Percentiles rank a stretch among this genome's conserved stretches.
Conservation (phyloP, 495 filamentous ascomycete species). For the Haplographium delicatum region DNA sequence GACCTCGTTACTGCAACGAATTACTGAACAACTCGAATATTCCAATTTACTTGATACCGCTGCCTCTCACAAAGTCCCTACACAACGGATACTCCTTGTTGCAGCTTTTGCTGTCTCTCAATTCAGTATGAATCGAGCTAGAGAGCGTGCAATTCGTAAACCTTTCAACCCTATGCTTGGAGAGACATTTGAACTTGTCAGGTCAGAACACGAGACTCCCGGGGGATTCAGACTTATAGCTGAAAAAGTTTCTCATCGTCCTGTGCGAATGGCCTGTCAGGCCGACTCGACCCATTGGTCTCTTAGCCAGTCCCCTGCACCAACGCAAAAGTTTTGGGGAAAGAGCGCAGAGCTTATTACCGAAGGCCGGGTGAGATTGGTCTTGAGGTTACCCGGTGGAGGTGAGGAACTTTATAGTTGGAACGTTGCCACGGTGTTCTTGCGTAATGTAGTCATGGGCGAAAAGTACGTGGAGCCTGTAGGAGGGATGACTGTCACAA, state of each 20-base stretch:
- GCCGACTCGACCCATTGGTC: constrained; percentile 82
- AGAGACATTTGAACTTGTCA: constrained; percentile 89
- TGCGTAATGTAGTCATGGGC: constrained; percentile 94
- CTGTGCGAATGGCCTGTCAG: constrained; percentile 88
- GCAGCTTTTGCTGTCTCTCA: constrained; percentile 85
- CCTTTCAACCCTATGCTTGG: constrained; percentile 98
- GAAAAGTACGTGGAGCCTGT: constrained; percentile 98
- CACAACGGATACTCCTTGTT: constrained; percentile 73
- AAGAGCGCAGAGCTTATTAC: constrained; percentile 91
- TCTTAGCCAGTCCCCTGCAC: constrained; percentile 77
- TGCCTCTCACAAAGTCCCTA: constrained; percentile 46
- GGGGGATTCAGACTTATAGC: constrained; percentile 82
- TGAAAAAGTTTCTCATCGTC: constrained; percentile 90
- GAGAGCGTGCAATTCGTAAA: constrained; percentile 90
- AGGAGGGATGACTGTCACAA: constrained; percentile 72
- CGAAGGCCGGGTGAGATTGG: constrained; percentile 75
- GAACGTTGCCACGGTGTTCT: constrained; percentile 77
- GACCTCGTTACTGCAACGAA: constrained; percentile 77
- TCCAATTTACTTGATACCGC: constrained; percentile 76
- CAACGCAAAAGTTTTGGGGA: constrained; percentile 97
- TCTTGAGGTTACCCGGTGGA: constrained; percentile 53
- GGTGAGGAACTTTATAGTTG: constrained; percentile 77
- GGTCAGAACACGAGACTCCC: constrained; percentile 64
- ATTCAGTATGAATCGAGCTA: constrained; percentile 72
- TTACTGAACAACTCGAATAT: constrained; percentile 87